phyloP scores from a whole-genome alignment of 164 flowering plant genomes.

The Annona cherimola region DNA sequence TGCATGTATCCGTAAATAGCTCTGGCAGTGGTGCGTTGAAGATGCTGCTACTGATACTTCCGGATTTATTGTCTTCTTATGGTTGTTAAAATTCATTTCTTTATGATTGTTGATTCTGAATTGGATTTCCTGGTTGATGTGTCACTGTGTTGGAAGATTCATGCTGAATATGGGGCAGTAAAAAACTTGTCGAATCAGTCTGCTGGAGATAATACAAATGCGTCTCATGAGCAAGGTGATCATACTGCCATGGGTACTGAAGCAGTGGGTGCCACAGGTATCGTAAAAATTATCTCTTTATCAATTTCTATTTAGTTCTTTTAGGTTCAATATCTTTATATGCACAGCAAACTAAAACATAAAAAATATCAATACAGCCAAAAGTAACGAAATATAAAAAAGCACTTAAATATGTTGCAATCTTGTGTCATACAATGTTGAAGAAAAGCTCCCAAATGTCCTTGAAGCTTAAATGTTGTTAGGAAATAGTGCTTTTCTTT shows the following conservation, averaged over 20 bases:
- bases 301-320: neutral
- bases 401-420: too few relatives aligned
- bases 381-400: too few relatives aligned
- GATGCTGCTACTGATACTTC: neutral
- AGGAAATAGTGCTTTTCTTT: too few relatives aligned
- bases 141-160: constrained; percentile 34
- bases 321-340: too few relatives aligned
- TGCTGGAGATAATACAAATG: constrained; percentile 18
- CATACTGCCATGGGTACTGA: constrained; percentile 36
- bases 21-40: too few relatives aligned
- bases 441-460: too few relatives aligned
- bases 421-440: too few relatives aligned
- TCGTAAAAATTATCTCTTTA: neutral
- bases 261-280: constrained; percentile 71
- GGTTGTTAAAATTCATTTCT: neutral
- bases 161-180: constrained; percentile 56
- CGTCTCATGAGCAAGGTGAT: constrained; percentile 19
- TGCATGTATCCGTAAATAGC: too few relatives aligned
- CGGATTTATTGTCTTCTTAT: neutral
- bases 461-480: too few relatives aligned
- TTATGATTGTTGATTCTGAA: neutral
- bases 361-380: too few relatives aligned
- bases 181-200: constrained; percentile 26
- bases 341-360: too few relatives aligned
- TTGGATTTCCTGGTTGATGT: constrained; percentile 9